Evolutionary conservation across 768 basidiomycete species (phyloP).

Genomic region (Boletus pseudo-olivaceus): DNA sequence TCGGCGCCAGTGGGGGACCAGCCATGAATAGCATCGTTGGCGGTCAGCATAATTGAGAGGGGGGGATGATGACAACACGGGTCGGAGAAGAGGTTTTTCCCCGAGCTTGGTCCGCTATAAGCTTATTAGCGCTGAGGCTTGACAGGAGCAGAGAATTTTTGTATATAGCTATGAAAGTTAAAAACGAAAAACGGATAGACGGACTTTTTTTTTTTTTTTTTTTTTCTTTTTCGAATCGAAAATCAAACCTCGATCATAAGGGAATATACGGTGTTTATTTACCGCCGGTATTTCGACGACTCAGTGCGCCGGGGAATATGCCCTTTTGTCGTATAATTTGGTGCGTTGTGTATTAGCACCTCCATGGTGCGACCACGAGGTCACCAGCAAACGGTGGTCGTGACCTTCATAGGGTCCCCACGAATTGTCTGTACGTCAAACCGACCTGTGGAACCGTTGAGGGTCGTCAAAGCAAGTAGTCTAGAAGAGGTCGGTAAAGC

Average conservation of each 20-base stretch:
- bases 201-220: background rate
- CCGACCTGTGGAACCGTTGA: background rate
- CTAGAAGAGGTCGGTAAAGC: background rate
- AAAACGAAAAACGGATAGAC: slow-evolving; percentile 4
- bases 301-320: background rate
- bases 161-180: background rate
- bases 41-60: slow-evolving; percentile 6
- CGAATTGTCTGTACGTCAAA: background rate
- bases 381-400: background rate
- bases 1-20: slow-evolving; percentile 29
- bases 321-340: background rate
- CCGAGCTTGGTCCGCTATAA: background rate
- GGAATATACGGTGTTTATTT: too few species aligned
- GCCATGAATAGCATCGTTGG: slow-evolving; percentile 16
- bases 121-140: slow-evolving; percentile 7
- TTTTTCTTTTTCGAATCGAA: slow-evolving; percentile 5
- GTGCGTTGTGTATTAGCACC: too few species aligned
- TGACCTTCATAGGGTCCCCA: background rate
- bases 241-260: slow-evolving; percentile 15
- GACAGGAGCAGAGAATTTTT: background rate
- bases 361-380: too few species aligned
- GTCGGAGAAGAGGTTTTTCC: background rate
- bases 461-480: too few species aligned
- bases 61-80: background rate
- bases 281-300: slow-evolving; percentile 1